Evolutionary conservation across 148 eudicot genomes (phyloP), one percentile per base, ranked within the genome.

Genomic region (Vaccinium macrocarpon): DNA sequence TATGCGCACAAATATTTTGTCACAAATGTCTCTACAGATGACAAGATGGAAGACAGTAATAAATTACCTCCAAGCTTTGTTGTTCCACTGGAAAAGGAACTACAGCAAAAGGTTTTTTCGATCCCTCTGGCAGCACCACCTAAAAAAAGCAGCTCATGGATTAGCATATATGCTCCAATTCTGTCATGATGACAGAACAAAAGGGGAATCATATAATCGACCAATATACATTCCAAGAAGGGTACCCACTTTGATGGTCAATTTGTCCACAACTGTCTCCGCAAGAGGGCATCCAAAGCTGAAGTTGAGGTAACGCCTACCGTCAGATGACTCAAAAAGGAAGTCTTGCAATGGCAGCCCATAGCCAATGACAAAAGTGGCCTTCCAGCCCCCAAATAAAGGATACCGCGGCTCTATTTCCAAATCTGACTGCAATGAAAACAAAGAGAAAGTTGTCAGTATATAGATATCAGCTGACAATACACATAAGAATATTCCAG

Each of bases 81-180:
- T 95, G 94, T 25, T 95, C 92, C 76, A 93, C 91, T 12, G 94
- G 57, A 86, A 94, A 97, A 61, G 99, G 95, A 78, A 88, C 93
- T 78, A 89, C 84, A 52, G 82, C 90, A 53, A 90, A 91, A 46
- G 98, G 93, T 85, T 92, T 87, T 85, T 89, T 91, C 50, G 99
- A 95, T 76, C 99, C 99, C 88, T 97, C 98, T 18, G 99, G 99
- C 85, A 97, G 90, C 86, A 92, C 93, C 56, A 97, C 98, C 99
- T 97, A 85, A 84, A 86, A 84, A 52, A 15, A 70, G 23, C 66
- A 82, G 32, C 53, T 35, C 53, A 25, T 66, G 53, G 50, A 80
- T 57, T 77, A 84, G 19, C 57, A 85, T 84, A 72, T 62, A 85
- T 55, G 52, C 29, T 25, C 25, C 55, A 80, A 50, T 64, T 78